A percentile compares a stretch with the other conserved stretches of the same genome.
Conservation (phyloP, 2,329 filamentous ascomycete species). For the Diaporthe batatas region DNA sequence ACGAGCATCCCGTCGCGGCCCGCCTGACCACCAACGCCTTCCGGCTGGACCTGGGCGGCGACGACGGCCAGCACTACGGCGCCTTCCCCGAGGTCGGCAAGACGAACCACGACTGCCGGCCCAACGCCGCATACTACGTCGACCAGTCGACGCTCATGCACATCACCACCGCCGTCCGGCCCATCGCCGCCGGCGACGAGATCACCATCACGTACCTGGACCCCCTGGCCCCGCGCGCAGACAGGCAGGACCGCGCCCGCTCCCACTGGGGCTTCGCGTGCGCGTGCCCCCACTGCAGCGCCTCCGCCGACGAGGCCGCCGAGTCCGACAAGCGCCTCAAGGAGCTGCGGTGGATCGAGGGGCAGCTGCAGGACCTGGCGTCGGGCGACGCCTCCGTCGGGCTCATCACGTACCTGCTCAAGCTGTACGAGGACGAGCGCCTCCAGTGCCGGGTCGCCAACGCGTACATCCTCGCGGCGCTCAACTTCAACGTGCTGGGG, state of each 20-base stretch:
- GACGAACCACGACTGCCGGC: constrained; percentile 57
- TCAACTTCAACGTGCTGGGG: constrained; percentile 55
- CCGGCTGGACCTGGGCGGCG: constrained; percentile 50
- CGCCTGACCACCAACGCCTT: constrained; percentile 55
- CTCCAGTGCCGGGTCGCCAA: constrained; percentile 52
- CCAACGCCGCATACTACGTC: constrained; percentile 54
- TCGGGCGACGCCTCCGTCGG: constrained; percentile 47
- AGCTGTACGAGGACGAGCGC: constrained; percentile 51
- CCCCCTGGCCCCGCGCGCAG: constrained; percentile 44
- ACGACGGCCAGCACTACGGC: constrained; percentile 49
- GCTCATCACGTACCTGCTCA: constrained; percentile 48
- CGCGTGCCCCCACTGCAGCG: constrained; percentile 50
- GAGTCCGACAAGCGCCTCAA: constrained; percentile 52
- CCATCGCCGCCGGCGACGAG: constrained; percentile 54
- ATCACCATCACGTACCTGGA: constrained; percentile 55
- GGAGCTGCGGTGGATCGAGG: constrained; percentile 48
- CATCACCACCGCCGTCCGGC: constrained; percentile 53
- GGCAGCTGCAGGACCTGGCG: constrained; percentile 45
- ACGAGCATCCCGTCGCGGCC: constrained; percentile 43
- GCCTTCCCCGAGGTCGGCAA: constrained; percentile 52
- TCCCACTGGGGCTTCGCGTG: constrained; percentile 54
- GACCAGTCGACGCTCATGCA: constrained; percentile 53
- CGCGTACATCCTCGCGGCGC: constrained; percentile 54
- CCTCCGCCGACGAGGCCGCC: constrained; percentile 40
- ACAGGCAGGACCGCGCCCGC: constrained; percentile 50